Base-by-base conservation (phyloP, 192 early-diverging fungal genomes). In the Mortierella claussenii region DNA sequence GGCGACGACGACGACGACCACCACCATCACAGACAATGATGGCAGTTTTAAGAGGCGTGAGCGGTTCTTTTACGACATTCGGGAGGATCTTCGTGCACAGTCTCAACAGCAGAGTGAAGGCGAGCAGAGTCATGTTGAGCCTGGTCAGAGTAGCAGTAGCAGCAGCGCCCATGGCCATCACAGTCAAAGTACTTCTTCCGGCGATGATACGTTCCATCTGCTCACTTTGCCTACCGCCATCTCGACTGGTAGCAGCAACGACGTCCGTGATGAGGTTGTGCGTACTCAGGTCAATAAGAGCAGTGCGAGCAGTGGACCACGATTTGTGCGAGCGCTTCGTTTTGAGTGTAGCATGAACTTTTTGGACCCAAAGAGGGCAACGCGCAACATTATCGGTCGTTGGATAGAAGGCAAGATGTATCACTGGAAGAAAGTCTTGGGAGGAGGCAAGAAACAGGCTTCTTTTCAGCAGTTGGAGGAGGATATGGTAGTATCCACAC, bases 341-440 rank as follows among this genome's bases (percentile, higher is more conserved):
- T 76, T 76, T 44, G 73, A 76, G 20, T 76, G 73, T 65, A 76
- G 73, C 33, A 76, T 76, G 73, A 76, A 76, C 58, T 76, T 76
- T 62, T 32, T 76, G 52, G 73, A 76, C n/a, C 64, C 65, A 3
- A 66, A 66, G 32, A 45, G 73, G 8, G 73, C 73, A 5, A 76
- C 73, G 2, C 51, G 73, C 10, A 76, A 67, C 24, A 55, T 76
- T 20, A 55, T 76, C 15, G 73, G 65, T 2, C 73, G 73, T 1
- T 76, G 73, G 73, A 27, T 76, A 2, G 73, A 76, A 31, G 73
- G 58, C 44, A 76, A 76, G 32, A 23, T 76, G 31, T 59, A 76
- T n/a, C 73, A 50, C 26, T 76, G 73, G 73, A 76, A 67, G 18
- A 60, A 65, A 20, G 58, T 62, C 9, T 46, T 76, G 1, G 65